Conservation (phyloP, 1,284 basidiomycete genomes). For the Malassezia caprae region DNA sequence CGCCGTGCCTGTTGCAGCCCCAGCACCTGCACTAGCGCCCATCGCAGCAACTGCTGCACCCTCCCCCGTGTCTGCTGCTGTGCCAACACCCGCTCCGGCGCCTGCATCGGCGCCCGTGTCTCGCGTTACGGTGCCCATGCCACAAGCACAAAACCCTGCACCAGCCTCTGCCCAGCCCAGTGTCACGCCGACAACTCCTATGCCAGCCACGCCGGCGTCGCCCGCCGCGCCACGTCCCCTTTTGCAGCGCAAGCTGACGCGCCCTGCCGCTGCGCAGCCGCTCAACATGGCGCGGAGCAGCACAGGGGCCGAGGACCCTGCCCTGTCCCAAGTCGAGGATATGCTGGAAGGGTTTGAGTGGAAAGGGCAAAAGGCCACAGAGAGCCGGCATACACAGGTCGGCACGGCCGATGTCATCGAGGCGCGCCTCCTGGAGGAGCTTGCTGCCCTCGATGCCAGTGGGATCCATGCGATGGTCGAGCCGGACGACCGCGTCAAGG, state of each 20-base stretch:
- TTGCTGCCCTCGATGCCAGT: slow-evolving; percentile 52
- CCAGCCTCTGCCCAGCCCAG: not conserved
- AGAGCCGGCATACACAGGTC: slow-evolving; percentile 12
- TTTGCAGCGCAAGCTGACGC: slow-evolving; percentile 1
- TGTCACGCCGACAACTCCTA: not conserved
- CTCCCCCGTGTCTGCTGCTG: no score
- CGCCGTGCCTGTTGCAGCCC: no score
- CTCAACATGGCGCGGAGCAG: not conserved
- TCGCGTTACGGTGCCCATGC: not conserved
- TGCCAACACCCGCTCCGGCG: not conserved
- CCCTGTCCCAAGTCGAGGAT: slow-evolving; percentile 61
- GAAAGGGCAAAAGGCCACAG: slow-evolving; percentile 42
- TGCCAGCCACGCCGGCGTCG: not conserved
- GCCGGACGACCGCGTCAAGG: slow-evolving; percentile 67
- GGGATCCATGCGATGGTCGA: slow-evolving; percentile 96
- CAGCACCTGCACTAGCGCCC: no score
- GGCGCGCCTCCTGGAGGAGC: slow-evolving; percentile 40
- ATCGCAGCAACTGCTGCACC: no score
- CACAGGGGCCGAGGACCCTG: slow-evolving; percentile 23
- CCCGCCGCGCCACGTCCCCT: not conserved
- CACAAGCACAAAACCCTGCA: not conserved
- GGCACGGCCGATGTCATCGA: slow-evolving; percentile 47
- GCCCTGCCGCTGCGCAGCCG: slow-evolving; percentile 1
- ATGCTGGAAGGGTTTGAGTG: slow-evolving; percentile 98
- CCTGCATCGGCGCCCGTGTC: not conserved